These are phyloP conservation scores for Inga laurina DNA, from an alignment of 306 rosid species.

Conservation along the genomic window DNA sequence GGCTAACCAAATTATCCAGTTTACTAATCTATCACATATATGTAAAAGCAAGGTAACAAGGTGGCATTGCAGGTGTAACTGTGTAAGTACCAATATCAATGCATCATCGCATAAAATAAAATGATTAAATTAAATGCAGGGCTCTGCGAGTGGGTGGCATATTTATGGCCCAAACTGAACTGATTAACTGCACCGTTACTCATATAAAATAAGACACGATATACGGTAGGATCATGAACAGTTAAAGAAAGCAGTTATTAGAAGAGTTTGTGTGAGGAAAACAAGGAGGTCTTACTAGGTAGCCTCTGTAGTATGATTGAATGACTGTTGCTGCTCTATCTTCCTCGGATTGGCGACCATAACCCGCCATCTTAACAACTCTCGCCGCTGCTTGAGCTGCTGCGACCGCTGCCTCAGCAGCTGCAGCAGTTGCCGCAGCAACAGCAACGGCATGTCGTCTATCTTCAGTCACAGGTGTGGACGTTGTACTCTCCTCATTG, in stretches of 20 bases:
- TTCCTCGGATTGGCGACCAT: slow-evolving; percentile 72
- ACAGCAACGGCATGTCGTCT: slow-evolving; percentile 72
- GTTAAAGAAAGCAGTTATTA: neutral
- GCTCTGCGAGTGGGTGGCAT: slow-evolving; percentile 33
- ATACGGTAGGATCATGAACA: slow-evolving; percentile 9
- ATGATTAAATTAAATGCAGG: slow-evolving; percentile 24
- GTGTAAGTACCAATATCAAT: neutral
- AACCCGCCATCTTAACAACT: slow-evolving; percentile 76
- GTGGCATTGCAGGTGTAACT: neutral
- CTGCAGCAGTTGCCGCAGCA: slow-evolving; percentile 81
- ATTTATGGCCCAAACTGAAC: slow-evolving; percentile 36
- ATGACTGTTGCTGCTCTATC: slow-evolving; percentile 83
- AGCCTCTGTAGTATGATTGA: slow-evolving; percentile 90
- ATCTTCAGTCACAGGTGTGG: slow-evolving; percentile 57
- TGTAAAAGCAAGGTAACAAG: neutral
- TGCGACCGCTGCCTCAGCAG: slow-evolving; percentile 78
- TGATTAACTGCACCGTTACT: neutral
- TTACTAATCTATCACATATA: no score
- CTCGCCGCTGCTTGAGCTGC: slow-evolving; percentile 91
- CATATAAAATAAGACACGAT: neutral
- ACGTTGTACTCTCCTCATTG: slow-evolving; percentile 55
- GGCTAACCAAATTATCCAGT: no score
- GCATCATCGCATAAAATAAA: slow-evolving; percentile 11
- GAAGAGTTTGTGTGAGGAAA: neutral
- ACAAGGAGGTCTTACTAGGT: slow-evolving; percentile 59